Evolutionary conservation across 352 stramenopile genomes (phyloP), one percentile per base, ranked within the genome.

Genomic region (Phytopythium cucurbitacearum): DNA sequence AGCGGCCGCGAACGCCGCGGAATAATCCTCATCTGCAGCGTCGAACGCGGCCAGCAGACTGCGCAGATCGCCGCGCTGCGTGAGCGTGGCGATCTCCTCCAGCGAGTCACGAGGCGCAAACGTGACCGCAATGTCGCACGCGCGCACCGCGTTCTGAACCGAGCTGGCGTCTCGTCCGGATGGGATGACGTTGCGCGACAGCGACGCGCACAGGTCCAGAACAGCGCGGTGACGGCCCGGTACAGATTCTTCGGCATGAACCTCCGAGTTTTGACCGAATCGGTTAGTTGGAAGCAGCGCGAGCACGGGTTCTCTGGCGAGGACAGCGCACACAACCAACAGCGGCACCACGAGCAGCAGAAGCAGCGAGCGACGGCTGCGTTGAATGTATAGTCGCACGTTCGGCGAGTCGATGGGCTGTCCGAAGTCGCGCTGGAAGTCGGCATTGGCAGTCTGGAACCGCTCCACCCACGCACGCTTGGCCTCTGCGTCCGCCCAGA

Each of bases 31-130:
- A 3, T 71, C 65, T 1, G 79, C 79, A 11, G 52, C 45, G 8
- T 67, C 59, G 50, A 82, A 84, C 1, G 48, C 53, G 4, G 56
- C 69, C 5, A 80, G 55, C 11, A 87, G 53, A 57, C 76, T 87
- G n/a, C 53, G 64, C 11, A 87, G 40, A 35, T 87, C 76, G 0
- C 71, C 76, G 41, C 74, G 73, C 32, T 85, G 67, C 3, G 83
- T 69, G 21, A 61, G 67, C 12, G 74, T 71, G 50, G 79, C 62
- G 42, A 76, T 48, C 13, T 49, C 59, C 9, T 73, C 52, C 4
- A 54, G 37, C 9, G 70, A 70, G 12, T 48, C 44, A 4, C 44
- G 50, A 3, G 62, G 47, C 10, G 73, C 60, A 42, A 75, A 56
- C 13, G 59, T 74, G 2, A 80, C 67, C 21, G 72, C 72, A 11